phyloP scores from a whole-genome alignment of 495 filamentous ascomycete species.

The Neurospora hispaniola region DNA sequence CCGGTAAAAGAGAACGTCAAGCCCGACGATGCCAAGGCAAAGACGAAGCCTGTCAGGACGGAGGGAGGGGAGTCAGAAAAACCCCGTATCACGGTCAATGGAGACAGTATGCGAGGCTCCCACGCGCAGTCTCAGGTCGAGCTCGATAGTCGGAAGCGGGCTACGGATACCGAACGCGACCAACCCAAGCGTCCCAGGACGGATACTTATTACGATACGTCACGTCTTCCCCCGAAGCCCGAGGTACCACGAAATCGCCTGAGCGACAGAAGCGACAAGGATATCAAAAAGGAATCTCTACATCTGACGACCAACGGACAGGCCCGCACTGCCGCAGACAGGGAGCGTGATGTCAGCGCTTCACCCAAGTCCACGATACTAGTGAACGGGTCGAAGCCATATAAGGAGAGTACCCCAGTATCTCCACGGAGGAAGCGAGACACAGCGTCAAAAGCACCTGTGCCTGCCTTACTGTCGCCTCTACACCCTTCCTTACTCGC shows the following conservation, averaged over 20 bases:
- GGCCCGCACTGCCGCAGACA: conserved; percentile 12
- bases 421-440: conserved; percentile 28
- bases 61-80: conserved; percentile 14
- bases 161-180: conserved; percentile 26
- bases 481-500: conserved; percentile 29
- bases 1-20: conserved; percentile 7
- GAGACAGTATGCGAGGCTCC: conserved; percentile 17
- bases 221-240: conserved; percentile 16
- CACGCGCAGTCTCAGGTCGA: conserved; percentile 17
- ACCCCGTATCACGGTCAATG: conserved; percentile 16
- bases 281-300: conserved; percentile 12
- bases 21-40: conserved; percentile 10
- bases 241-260: conserved; percentile 14
- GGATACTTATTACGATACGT: conserved; percentile 20
- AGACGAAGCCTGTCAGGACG: conserved; percentile 18
- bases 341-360: conserved; percentile 22
- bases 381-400: conserved; percentile 31
- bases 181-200: conserved; percentile 28
- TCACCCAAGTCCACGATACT: conserved; percentile 32
- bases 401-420: conserved; percentile 17
- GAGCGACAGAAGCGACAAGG: conserved; percentile 20
- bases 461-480: conserved; percentile 32
- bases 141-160: conserved; percentile 27
- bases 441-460: conserved; percentile 13
- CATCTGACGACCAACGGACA: conserved; percentile 27